Evolutionary conservation across 2,329 filamentous ascomycete genomes (phyloP).

Genomic region (Zymoseptoria crescenta): DNA sequence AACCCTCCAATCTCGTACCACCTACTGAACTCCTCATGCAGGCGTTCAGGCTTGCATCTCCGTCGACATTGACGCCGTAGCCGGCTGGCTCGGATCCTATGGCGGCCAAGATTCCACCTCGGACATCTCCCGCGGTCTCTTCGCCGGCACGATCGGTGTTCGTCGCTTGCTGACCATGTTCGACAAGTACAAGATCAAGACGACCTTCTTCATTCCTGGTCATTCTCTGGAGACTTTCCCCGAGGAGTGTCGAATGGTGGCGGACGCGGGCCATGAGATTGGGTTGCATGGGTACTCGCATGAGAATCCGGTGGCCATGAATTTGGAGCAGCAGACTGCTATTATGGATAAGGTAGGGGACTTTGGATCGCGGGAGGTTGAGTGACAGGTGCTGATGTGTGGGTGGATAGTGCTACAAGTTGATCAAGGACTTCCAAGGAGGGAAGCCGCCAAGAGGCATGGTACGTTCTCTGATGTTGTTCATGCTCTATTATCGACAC

Average conservation of each 20-base stretch:
- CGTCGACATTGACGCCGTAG: constrained; percentile 68
- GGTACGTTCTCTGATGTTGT: too few relatives aligned
- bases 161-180: constrained; percentile 62
- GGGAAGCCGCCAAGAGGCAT: constrained; percentile 65
- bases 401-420: constrained; percentile 47
- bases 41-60: constrained; percentile 29
- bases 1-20: background rate
- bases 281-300: constrained; percentile 67
- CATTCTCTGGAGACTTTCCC: constrained; percentile 60
- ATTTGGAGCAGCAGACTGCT: constrained; percentile 64
- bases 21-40: constrained; percentile 8
- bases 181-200: constrained; percentile 63
- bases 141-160: constrained; percentile 60
- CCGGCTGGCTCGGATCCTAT: constrained; percentile 69
- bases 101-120: constrained; percentile 64
- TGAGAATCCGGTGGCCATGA: constrained; percentile 67
- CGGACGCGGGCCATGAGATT: constrained; percentile 58
- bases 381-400: background rate
- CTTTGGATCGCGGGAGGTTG: background rate
- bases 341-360: constrained; percentile 54
- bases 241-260: constrained; percentile 54
- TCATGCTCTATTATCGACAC: too few relatives aligned
- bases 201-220: constrained; percentile 58
- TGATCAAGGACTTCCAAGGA: constrained; percentile 60
- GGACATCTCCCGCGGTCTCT: constrained; percentile 57